Evolutionary conservation across 345 rosid genomes (phyloP).

Genomic region (Mercurialis annua): DNA sequence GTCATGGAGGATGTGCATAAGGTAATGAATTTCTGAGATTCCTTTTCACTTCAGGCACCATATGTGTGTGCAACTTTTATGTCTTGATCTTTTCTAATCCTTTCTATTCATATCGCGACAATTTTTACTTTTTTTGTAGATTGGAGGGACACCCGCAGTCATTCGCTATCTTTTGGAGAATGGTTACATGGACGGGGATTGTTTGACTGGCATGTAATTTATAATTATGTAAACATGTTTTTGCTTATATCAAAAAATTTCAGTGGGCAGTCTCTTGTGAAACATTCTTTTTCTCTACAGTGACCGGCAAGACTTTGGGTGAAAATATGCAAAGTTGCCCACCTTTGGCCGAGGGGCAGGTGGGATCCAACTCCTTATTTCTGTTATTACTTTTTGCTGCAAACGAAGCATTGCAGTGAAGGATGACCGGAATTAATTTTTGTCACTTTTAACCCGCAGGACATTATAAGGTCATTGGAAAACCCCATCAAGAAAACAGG

Average conservation of each 20-base stretch:
- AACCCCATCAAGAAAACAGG: slow-evolving; percentile 95
- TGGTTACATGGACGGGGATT: slow-evolving; percentile 63
- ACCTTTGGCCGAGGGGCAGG: slow-evolving; percentile 76
- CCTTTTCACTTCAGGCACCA: neutral
- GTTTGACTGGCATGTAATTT: slow-evolving; percentile 60
- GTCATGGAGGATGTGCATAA: slow-evolving; percentile 98
- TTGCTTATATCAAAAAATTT: slow-evolving; percentile 9
- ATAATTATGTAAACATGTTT: slow-evolving; percentile 5
- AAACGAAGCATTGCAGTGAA: neutral
- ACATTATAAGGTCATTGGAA: slow-evolving; percentile 63
- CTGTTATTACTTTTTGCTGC: neutral
- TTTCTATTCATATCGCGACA: neutral
- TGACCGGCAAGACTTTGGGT: slow-evolving; percentile 90
- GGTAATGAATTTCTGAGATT: slow-evolving; percentile 41
- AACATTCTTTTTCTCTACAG: slow-evolving; percentile 31
- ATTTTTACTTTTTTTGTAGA: slow-evolving; percentile 30
- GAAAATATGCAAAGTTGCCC: slow-evolving; percentile 72
- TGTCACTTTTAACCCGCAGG: slow-evolving; percentile 38
- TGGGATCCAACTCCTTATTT: slow-evolving; percentile 19
- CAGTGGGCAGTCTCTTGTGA: slow-evolving; percentile 1
- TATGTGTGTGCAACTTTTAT: neutral
- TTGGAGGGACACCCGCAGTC: slow-evolving; percentile 79
- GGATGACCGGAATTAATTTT: neutral
- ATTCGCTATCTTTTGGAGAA: slow-evolving; percentile 64
- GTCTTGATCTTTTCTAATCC: neutral